Conservation (phyloP, 768 basidiomycete species). For the Lentinula boryana region DNA sequence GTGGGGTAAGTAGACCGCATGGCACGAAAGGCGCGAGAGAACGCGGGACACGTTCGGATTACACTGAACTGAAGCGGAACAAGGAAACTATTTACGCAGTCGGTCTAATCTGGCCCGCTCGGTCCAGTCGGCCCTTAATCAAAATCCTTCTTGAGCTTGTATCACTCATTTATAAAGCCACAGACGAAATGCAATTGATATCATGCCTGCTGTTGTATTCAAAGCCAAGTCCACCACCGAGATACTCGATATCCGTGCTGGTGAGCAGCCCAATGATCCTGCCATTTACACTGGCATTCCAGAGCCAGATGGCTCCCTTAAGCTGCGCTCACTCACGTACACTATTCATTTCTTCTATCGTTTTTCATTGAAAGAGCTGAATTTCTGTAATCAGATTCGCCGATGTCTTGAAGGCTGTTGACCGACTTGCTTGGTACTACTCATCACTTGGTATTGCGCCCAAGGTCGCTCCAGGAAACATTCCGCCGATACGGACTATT, state of each 20-base stretch:
- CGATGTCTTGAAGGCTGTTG: slow-evolving; percentile 17
- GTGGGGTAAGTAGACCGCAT: background rate
- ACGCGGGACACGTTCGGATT: background rate
- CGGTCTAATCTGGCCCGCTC: background rate
- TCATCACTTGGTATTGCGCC: slow-evolving; percentile 18
- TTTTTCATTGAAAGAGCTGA: background rate
- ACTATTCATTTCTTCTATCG: background rate
- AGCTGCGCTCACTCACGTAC: slow-evolving; percentile 14
- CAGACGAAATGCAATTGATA: background rate
- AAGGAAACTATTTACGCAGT: background rate
- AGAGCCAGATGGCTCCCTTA: slow-evolving; percentile 8
- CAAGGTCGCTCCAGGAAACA: slow-evolving; percentile 11
- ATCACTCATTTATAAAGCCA: background rate
- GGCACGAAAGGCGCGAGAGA: background rate
- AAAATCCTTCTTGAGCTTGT: background rate
- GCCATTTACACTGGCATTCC: slow-evolving; percentile 17
- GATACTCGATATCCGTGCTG: slow-evolving; percentile 16
- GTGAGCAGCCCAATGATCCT: slow-evolving; percentile 15
- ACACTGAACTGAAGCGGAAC: background rate
- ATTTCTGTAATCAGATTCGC: slow-evolving; percentile 5
- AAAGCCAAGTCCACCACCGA: slow-evolving; percentile 18
- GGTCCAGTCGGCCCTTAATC: background rate
- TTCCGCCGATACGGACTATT: slow-evolving; percentile 26
- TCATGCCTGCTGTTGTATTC: slow-evolving; percentile 17
- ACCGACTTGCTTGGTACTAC: slow-evolving; percentile 24